Evolutionary conservation across 768 basidiomycete species (phyloP), one percentile per base, ranked within the genome.

Genomic region (Hericium coralloides): DNA sequence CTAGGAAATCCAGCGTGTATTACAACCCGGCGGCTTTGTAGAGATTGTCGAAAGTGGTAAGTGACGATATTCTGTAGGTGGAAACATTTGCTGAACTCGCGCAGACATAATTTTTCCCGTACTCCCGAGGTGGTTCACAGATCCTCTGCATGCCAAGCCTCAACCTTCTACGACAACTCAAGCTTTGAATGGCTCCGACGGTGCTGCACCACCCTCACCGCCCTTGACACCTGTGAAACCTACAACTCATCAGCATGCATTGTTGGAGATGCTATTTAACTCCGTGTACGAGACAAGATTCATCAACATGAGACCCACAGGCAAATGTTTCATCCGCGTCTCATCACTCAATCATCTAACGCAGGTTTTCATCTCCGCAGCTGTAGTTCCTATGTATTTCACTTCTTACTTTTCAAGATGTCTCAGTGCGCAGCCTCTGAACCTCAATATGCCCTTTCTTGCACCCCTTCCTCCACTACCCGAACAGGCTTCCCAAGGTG

Each of bases 61-160:
- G 76, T 63, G 12, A 14, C 26, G 37, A 18, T 20, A 9, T 17
- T 49, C 51, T 37, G 31, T 38, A 45, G 22, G 12, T 1, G 38
- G 26, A 18, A 20, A 51, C 23, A 15, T 36, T 39, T 38, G 26
- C 45, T 55, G 26, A 55, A 4, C 50, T 41, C 47, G 22, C 58
- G 15, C 54, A 91, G 89, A 91, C 66, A 77, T 87, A 26, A 70
- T 88, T 48, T 91, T 91, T 65, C 89, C 89, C n/a, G 71, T 71
- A 4, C 76, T 91, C 38, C 87, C 89, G 20, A 79, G 78, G 38
- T 90, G 87, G 87, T 91, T 89, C 63, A 89, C 89, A 1, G 74
- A 77, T 39, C 84, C 86, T 9, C 76, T 89, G 53, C 81, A 85
- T 26, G 73, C 74, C 26, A 61, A 49, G 17, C 60, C 59, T 15